Conservation (phyloP, 768 basidiomycete genomes). For the Astraeus odoratus region DNA sequence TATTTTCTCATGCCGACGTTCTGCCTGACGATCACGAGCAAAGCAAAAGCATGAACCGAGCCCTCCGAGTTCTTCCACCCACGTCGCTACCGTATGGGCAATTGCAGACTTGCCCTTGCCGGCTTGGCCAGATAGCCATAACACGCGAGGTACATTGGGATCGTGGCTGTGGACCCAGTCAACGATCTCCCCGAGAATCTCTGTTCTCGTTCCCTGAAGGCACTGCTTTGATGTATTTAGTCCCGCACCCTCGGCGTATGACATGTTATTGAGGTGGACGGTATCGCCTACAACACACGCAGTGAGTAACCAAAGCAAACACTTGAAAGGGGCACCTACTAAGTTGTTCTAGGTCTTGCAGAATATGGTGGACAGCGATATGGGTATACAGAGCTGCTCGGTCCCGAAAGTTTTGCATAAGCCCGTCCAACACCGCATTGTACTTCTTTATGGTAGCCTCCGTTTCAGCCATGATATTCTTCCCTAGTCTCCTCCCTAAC, state of each 20-base stretch:
- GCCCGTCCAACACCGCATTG: not conserved
- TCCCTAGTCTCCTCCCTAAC: not conserved
- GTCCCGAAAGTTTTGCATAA: not conserved
- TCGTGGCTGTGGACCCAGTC: slow-evolving; percentile 6
- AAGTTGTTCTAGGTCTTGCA: not conserved
- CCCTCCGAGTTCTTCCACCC: slow-evolving; percentile 4
- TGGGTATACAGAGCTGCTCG: not conserved
- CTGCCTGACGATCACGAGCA: not conserved
- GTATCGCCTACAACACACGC: not conserved
- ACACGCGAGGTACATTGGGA: slow-evolving; percentile 2
- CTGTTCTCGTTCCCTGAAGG: slow-evolving; percentile 8
- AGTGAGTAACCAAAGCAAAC: not conserved
- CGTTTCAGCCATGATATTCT: not conserved
- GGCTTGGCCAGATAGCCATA: slow-evolving; percentile 7
- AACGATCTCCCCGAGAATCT: slow-evolving; percentile 8
- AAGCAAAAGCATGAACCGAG: slow-evolving; percentile 13
- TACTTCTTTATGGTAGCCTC: not conserved
- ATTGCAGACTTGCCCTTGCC: not conserved
- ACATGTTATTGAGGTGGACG: not conserved
- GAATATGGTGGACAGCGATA: not conserved
- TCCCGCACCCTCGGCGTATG: not conserved
- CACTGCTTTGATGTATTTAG: slow-evolving; percentile 9
- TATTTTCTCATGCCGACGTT: slow-evolving; percentile 1
- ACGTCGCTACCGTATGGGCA: slow-evolving; percentile 4
- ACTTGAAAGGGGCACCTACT: not conserved